phyloP scores from a whole-genome alignment of 2,329 filamentous ascomycete genomes.

The Sphaerostilbella broomeana region DNA sequence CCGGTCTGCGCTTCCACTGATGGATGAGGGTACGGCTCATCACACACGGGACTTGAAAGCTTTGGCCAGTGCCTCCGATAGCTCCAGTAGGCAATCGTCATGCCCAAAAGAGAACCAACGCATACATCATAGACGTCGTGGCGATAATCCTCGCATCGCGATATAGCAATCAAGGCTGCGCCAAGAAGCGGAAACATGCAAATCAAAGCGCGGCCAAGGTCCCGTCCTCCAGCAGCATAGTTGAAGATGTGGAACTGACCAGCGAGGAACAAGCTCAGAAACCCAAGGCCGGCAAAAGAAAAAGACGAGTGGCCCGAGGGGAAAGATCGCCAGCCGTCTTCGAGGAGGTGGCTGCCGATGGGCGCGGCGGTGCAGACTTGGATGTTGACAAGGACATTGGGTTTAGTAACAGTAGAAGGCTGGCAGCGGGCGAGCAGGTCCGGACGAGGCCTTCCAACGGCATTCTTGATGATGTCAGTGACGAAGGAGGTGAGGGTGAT shows the following conservation, averaged over 20 bases:
- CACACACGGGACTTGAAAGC: slow-evolving; percentile 44
- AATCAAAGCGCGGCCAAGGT: slow-evolving; percentile 50
- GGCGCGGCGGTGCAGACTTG: slow-evolving; percentile 69
- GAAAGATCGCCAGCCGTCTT: slow-evolving; percentile 81
- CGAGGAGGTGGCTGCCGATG: slow-evolving; percentile 59
- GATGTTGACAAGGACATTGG: slow-evolving; percentile 51
- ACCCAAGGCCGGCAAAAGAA: slow-evolving; percentile 72
- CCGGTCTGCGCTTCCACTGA: slow-evolving; percentile 27
- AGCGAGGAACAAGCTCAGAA: slow-evolving; percentile 62
- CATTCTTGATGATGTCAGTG: slow-evolving; percentile 87
- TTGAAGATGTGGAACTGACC: slow-evolving; percentile 58
- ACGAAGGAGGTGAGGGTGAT: slow-evolving; percentile 73
- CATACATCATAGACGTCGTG: slow-evolving; percentile 67
- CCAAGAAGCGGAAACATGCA: slow-evolving; percentile 54
- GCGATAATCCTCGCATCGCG: slow-evolving; percentile 62
- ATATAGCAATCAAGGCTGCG: slow-evolving; percentile 62
- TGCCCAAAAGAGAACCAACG: slow-evolving; percentile 54
- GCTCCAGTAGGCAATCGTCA: slow-evolving; percentile 56
- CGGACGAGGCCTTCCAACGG: slow-evolving; percentile 65
- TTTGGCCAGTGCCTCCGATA: slow-evolving; percentile 59
- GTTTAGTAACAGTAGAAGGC: slow-evolving; percentile 47
- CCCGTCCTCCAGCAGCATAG: slow-evolving; percentile 37
- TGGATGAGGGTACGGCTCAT: slow-evolving; percentile 51
- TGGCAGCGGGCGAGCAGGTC: slow-evolving; percentile 70
- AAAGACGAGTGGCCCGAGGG: slow-evolving; percentile 76